Conservation (phyloP, 2,329 filamentous ascomycete genomes). For the Trichoderma citrinoviride region DNA sequence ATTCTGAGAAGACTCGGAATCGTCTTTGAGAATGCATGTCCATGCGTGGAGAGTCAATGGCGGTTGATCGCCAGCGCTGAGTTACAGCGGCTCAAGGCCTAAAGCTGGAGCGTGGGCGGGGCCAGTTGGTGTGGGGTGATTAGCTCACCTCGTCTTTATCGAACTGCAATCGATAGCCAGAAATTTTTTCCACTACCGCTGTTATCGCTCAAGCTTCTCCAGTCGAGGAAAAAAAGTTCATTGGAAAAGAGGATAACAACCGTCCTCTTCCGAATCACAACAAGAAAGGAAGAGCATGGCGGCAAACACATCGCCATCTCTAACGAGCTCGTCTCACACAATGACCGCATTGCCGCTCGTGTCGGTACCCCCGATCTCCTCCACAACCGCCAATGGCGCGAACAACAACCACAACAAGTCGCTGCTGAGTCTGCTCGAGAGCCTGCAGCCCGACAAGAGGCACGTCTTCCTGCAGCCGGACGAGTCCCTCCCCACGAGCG, state of each 20-base stretch:
- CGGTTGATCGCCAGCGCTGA: background rate
- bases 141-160: background rate
- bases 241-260: background rate
- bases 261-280: background rate
- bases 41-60: background rate
- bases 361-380: constrained; percentile 41
- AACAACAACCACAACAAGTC: constrained; percentile 10
- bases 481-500: constrained; percentile 62
- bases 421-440: constrained; percentile 54
- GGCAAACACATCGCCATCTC: constrained; percentile 52
- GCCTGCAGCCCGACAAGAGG: constrained; percentile 58
- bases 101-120: background rate
- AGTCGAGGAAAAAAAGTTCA: background rate
- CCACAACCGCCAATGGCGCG: constrained; percentile 31
- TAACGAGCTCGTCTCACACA: constrained; percentile 64
- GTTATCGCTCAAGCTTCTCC: constrained; percentile 15
- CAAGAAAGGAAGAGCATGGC: constrained; percentile 31
- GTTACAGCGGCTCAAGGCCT: background rate
- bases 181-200: constrained; percentile 13
- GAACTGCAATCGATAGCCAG: constrained; percentile 1
- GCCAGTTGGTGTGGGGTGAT: constrained; percentile 11
- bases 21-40: background rate
- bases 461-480: constrained; percentile 76
- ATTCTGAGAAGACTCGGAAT: background rate
- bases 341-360: constrained; percentile 49